These are phyloP conservation scores for Pisolithus microcarpus DNA, from an alignment of 768 basidiomycete genomes.

Conservation along the genomic window DNA sequence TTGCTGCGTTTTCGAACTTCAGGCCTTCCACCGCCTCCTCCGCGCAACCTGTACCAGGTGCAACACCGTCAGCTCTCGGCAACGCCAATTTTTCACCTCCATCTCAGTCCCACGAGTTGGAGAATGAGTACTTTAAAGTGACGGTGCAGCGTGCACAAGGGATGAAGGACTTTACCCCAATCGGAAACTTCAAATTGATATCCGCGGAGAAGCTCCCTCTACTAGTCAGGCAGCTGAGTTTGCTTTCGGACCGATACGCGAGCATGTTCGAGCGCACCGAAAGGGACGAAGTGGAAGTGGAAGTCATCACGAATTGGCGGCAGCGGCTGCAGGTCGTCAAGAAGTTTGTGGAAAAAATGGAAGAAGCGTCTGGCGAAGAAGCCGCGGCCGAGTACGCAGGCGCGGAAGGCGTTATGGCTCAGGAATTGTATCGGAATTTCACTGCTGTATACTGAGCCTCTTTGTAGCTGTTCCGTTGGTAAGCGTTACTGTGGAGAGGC, in stretches of 20 bases:
- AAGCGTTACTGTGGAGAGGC: too few relatives aligned
- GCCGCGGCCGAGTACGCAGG: constrained; percentile 15
- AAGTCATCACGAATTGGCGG: constrained; percentile 88
- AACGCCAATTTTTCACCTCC: constrained; percentile 3
- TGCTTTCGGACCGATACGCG: constrained; percentile 87
- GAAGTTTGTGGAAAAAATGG: constrained; percentile 40
- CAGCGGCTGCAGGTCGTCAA: constrained; percentile 72
- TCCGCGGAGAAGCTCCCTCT: constrained; percentile 81
- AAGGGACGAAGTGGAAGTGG: constrained; percentile 59
- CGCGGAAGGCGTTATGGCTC: constrained; percentile 42
- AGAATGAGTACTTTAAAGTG: constrained; percentile 95
- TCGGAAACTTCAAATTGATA: constrained; percentile 92
- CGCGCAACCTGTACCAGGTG: constrained; percentile 2
- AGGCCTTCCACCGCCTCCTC: constrained; percentile 7
- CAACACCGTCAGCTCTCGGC: not conserved
- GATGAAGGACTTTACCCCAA: constrained; percentile 91
- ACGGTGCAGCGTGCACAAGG: constrained; percentile 81
- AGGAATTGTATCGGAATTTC: constrained; percentile 52
- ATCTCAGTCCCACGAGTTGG: constrained; percentile 43
- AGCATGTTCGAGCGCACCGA: constrained; percentile 73
- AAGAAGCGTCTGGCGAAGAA: constrained; percentile 7
- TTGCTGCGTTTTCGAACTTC: constrained; percentile 77
- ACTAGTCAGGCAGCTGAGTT: constrained; percentile 82
- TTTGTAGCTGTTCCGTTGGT: too few relatives aligned
- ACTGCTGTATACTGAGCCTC: constrained; percentile 39